A percentile compares a stretch with the other conserved stretches of the same genome.
Conservation (phyloP, 1,139 yeast genomes). For the Diutina rugosa region DNA sequence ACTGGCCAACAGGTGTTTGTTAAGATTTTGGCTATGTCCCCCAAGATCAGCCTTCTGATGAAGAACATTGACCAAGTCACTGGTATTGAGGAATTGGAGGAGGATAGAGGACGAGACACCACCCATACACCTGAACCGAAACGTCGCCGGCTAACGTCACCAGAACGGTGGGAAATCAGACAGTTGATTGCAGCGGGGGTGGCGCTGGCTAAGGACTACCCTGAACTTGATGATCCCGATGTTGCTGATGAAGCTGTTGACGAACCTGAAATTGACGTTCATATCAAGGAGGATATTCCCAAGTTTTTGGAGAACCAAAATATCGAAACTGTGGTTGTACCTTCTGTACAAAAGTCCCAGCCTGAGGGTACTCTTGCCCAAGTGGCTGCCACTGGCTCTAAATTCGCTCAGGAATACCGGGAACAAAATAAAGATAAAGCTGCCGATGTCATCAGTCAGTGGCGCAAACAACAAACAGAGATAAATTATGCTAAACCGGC, state of each 20-base stretch:
- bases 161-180: conserved; percentile 83
- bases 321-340: conserved; percentile 9
- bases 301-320: conserved; percentile 48
- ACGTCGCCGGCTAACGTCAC: conserved; percentile 45
- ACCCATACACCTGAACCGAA: neutral
- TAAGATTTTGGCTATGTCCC: conserved; percentile 37
- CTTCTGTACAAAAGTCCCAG: conserved; percentile 46
- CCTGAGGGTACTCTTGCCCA: conserved; percentile 74
- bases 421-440: conserved; percentile 18
- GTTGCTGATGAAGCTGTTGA: neutral
- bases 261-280: conserved; percentile 40
- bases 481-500: conserved; percentile 29
- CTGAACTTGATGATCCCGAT: conserved; percentile 38
- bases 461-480: conserved; percentile 34
- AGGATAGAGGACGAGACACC: conserved; percentile 4
- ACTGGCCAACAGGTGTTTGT: conserved; percentile 55
- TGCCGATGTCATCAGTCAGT: conserved; percentile 21
- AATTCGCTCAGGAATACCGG: conserved; percentile 50
- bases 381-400: conserved; percentile 70
- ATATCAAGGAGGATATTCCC: conserved; percentile 58
- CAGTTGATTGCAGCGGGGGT: conserved; percentile 78
- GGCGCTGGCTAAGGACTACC: conserved; percentile 54
- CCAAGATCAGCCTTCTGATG: conserved; percentile 53
- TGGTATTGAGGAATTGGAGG: conserved; percentile 30
- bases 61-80: conserved; percentile 60